Conservation (phyloP, 176 grass and related monocot genomes). For the Pharus latifolius region DNA sequence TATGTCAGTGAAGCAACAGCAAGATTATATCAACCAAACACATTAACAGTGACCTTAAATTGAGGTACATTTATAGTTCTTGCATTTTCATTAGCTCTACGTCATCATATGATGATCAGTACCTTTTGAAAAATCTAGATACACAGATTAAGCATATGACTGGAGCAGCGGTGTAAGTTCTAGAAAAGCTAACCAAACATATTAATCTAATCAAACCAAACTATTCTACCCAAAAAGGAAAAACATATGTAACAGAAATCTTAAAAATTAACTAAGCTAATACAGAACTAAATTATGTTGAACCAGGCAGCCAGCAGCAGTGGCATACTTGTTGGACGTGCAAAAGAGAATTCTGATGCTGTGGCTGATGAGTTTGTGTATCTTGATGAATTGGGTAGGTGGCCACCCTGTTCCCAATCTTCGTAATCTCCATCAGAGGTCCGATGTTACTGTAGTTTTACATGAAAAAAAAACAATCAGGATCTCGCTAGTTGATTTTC, state of each 20-base stretch:
- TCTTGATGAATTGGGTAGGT: slow-evolving; percentile 64
- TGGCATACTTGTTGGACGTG: slow-evolving; percentile 57
- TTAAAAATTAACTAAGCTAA: neutral
- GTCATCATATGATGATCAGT: too few species aligned
- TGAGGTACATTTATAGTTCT: too few species aligned
- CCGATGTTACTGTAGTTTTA: slow-evolving; percentile 60
- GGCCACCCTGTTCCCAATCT: slow-evolving; percentile 51
- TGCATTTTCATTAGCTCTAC: too few species aligned
- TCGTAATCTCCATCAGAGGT: slow-evolving; percentile 57
- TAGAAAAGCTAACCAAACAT: too few species aligned
- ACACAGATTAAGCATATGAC: too few species aligned
- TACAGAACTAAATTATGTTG: neutral
- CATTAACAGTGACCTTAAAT: too few species aligned
- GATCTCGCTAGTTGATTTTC: neutral
- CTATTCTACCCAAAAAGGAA: neutral
- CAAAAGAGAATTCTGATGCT: slow-evolving; percentile 64
- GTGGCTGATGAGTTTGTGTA: slow-evolving; percentile 44
- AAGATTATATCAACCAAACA: too few species aligned
- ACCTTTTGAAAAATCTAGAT: too few species aligned
- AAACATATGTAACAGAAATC: neutral
- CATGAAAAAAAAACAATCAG: slow-evolving; percentile 30
- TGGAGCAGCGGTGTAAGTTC: too few species aligned
- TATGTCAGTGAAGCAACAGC: too few species aligned
- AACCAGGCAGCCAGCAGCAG: slow-evolving; percentile 11
- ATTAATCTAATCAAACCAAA: neutral